Evolutionary conservation across 306 rosid genomes (phyloP).

Genomic region (Fragaria vesca): DNA sequence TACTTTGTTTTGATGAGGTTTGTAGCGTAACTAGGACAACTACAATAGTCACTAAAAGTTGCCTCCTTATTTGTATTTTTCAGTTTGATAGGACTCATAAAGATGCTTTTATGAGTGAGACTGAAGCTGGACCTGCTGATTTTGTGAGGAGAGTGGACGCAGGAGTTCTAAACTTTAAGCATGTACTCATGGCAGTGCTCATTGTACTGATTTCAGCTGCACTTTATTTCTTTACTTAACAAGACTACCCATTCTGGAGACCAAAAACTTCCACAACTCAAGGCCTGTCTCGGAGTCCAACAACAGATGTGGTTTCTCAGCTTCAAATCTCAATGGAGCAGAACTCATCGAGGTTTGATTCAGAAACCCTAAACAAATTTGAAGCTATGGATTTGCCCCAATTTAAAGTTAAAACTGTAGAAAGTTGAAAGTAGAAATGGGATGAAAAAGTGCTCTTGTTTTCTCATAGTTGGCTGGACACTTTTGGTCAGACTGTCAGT

Average conservation of each 20-base stretch:
- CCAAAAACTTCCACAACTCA: too few species aligned
- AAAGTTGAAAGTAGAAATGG: too few species aligned
- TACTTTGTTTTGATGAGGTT: neutral
- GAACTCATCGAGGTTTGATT: too few species aligned
- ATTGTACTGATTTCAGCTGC: slow-evolving; percentile 48
- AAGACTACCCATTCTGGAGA: slow-evolving; percentile 9
- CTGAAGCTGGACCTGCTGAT: slow-evolving; percentile 28
- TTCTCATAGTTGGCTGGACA: too few species aligned
- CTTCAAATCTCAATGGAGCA: too few species aligned
- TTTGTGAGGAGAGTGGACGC: slow-evolving; percentile 75
- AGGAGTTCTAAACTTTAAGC: slow-evolving; percentile 58
- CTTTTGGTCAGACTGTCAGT: too few species aligned
- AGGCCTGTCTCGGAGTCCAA: too few species aligned
- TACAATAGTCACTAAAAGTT: neutral
- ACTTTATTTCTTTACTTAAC: slow-evolving; percentile 31
- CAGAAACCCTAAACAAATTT: too few species aligned
- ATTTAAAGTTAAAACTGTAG: too few species aligned
- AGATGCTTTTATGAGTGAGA: slow-evolving; percentile 30
- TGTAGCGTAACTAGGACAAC: neutral
- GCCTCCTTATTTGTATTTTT: slow-evolving; percentile 19
- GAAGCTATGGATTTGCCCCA: too few species aligned
- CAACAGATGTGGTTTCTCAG: too few species aligned
- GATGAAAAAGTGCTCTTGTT: too few species aligned
- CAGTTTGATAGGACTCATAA: slow-evolving; percentile 41
- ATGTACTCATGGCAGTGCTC: slow-evolving; percentile 41